These are phyloP conservation scores for Endotrypanum monterogeii DNA, from an alignment of 208 protist genomes.

Conservation along the genomic window DNA sequence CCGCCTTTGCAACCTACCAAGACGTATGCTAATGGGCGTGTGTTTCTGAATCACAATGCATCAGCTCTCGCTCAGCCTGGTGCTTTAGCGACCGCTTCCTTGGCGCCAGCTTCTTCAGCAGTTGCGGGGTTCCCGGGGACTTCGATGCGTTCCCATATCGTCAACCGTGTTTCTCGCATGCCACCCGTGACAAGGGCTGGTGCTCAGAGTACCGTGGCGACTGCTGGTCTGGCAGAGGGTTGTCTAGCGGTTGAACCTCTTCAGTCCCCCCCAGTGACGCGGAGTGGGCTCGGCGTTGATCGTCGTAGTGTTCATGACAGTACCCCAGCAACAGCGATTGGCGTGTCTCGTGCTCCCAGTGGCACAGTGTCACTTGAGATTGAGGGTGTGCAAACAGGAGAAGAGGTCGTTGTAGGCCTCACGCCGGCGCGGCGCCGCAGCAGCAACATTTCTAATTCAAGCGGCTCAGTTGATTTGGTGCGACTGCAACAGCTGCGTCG, in stretches of 20 bases:
- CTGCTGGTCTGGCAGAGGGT: not conserved
- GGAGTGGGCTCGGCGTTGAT: constrained; percentile 3
- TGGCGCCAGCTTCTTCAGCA: not conserved
- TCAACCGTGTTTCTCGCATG: not conserved
- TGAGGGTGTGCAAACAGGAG: constrained; percentile 72
- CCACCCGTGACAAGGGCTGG: not conserved
- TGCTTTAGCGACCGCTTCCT: not conserved
- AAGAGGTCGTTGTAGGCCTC: constrained; percentile 44
- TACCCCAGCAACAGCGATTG: constrained; percentile 5
- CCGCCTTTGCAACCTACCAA: constrained; percentile 2
- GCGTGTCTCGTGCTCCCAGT: not conserved
- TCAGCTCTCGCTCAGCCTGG: not conserved
- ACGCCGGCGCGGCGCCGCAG: constrained; percentile 20
- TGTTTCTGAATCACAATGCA: constrained; percentile 31
- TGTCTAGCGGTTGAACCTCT: not conserved
- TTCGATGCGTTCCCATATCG: not conserved
- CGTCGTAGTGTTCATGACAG: constrained; percentile 15
- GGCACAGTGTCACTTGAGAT: constrained; percentile 31
- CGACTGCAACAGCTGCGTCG: constrained; percentile 26
- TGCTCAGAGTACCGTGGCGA: not conserved
- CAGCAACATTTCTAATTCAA: not conserved
- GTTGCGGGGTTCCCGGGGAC: not conserved
- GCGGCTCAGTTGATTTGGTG: constrained; percentile 11
- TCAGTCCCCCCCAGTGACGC: not conserved
- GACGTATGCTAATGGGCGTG: constrained; percentile 6